A percentile compares a stretch with the other conserved stretches of the same genome.
These are phyloP conservation scores for Halenospora varia DNA, from an alignment of 495 filamentous ascomycete genomes.

Conservation along the genomic window DNA sequence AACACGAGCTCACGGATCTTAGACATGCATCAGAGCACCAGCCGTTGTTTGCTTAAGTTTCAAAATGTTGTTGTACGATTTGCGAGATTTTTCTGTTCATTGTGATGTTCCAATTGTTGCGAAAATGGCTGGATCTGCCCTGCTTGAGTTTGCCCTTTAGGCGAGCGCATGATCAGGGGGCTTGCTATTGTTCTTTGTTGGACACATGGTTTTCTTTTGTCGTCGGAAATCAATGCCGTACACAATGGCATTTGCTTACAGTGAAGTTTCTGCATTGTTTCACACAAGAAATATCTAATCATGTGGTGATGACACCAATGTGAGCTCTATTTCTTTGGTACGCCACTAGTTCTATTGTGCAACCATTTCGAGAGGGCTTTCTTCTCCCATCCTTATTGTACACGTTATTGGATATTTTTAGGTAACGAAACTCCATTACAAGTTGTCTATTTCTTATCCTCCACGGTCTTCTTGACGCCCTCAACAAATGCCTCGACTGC, in stretches of 20 bases:
- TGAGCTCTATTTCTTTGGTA: no score
- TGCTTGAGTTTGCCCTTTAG: not conserved
- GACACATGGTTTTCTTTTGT: not conserved
- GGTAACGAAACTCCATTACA: no score
- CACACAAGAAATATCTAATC: not conserved
- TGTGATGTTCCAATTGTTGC: not conserved
- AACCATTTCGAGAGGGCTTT: no score
- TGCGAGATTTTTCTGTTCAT: not conserved
- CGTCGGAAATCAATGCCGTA: no score
- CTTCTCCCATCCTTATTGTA: no score
- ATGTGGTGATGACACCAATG: not conserved
- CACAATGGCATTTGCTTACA: not conserved
- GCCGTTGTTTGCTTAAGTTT: not conserved
- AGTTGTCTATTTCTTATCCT: slow-evolving; percentile 37
- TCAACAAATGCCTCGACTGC: slow-evolving; percentile 87
- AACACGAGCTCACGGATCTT: not conserved
- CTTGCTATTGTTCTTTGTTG: not conserved
- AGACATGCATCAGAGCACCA: no score
- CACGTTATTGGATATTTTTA: no score
- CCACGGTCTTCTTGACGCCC: slow-evolving; percentile 75
- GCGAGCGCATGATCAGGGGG: not conserved
- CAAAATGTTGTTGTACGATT: not conserved
- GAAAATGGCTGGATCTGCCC: not conserved
- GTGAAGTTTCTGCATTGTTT: no score
- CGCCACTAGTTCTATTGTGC: not conserved